Evolutionary conservation across 495 filamentous ascomycete genomes (phyloP).

Genomic region (Annulohypoxylon maeteangense): DNA sequence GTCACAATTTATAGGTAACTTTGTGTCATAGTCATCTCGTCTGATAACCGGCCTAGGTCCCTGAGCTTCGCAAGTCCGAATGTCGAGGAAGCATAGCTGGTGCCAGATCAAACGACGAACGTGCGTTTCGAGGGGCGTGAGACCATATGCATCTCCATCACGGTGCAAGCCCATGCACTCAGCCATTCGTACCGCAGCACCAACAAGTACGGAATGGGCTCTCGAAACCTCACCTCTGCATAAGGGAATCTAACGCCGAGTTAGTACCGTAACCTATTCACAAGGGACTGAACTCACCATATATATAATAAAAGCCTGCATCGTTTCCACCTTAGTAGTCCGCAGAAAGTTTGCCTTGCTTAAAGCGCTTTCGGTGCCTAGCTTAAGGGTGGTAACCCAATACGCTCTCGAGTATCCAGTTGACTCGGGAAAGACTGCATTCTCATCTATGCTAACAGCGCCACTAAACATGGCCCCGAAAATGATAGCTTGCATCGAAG

Average conservation of each 20-base stretch:
- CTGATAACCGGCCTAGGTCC: slow-evolving; percentile 75
- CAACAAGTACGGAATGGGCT: slow-evolving; percentile 75
- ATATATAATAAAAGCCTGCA: slow-evolving; percentile 81
- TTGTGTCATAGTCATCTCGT: slow-evolving; percentile 75
- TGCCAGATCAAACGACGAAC: slow-evolving; percentile 82
- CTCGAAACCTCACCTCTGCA: slow-evolving; percentile 75
- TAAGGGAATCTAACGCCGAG: slow-evolving; percentile 66
- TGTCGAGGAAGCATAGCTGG: slow-evolving; percentile 77
- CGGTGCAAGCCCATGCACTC: slow-evolving; percentile 82
- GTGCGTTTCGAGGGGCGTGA: slow-evolving; percentile 74
- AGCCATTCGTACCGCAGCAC: slow-evolving; percentile 74
- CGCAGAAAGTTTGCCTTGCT: slow-evolving; percentile 73
- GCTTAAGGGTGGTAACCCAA: slow-evolving; percentile 68
- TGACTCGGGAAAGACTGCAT: slow-evolving; percentile 55
- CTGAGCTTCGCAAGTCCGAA: slow-evolving; percentile 78
- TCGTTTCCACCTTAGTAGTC: slow-evolving; percentile 74
- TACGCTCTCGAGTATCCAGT: slow-evolving; percentile 62
- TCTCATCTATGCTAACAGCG: slow-evolving; percentile 69
- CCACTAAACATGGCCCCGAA: slow-evolving; percentile 75
- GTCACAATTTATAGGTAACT: slow-evolving; percentile 72
- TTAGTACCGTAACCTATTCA: slow-evolving; percentile 19
- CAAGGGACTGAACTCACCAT: slow-evolving; percentile 59
- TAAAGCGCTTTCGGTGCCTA: slow-evolving; percentile 71
- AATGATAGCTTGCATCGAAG: slow-evolving; percentile 72
- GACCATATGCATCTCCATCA: slow-evolving; percentile 71